Conservation (phyloP, 305 asterid species). For the Solanum hybrid region DNA sequence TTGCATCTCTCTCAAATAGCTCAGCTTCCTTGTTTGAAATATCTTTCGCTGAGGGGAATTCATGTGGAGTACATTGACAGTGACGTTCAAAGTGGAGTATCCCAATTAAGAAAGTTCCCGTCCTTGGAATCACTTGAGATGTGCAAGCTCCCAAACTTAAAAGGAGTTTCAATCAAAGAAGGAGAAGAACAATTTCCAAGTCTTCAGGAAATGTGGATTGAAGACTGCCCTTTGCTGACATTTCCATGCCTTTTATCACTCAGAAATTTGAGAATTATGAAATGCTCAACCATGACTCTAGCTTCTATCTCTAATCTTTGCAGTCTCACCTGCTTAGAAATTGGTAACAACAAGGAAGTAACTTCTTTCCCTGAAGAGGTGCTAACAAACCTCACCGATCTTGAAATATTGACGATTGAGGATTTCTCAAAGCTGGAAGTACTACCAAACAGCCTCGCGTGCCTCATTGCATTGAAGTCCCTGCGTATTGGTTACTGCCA, state of each 20-base stretch:
- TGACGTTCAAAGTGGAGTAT: not conserved
- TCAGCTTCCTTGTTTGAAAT: not conserved
- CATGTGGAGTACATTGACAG: constrained; percentile 2
- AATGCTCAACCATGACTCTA: not conserved
- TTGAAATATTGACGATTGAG: not conserved
- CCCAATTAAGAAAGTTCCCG: not conserved
- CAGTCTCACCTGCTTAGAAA: not conserved
- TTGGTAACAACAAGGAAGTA: not conserved
- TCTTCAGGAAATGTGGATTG: not conserved
- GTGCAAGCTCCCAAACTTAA: not conserved
- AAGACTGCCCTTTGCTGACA: not conserved
- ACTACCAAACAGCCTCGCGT: not conserved
- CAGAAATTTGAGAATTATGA: not conserved
- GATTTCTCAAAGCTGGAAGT: not conserved
- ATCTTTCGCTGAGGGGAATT: not conserved
- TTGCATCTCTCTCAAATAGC: not conserved
- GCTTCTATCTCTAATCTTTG: not conserved
- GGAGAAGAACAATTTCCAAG: not conserved
- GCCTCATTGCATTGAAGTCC: not conserved
- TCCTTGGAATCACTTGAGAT: not conserved
- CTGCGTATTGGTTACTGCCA: not conserved
- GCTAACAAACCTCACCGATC: not conserved
- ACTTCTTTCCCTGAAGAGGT: not conserved
- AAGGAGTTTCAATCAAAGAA: not conserved
- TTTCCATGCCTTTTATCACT: not conserved